Percentiles rank a stretch among this genome's conserved stretches.
phyloP scores from a whole-genome alignment of 768 basidiomycete species.

The Boletus huronensis region DNA sequence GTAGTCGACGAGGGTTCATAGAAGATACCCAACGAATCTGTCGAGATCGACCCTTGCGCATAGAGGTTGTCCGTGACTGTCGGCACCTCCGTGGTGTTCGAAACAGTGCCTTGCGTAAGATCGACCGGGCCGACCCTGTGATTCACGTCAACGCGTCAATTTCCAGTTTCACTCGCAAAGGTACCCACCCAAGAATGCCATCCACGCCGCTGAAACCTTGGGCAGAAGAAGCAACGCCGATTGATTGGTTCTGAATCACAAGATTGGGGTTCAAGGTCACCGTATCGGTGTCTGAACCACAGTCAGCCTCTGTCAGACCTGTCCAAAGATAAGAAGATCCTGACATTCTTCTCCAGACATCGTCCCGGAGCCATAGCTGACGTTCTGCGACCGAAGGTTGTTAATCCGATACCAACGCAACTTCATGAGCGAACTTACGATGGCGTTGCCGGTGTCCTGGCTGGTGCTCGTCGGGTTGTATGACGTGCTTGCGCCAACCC shows the following conservation, averaged over 20 bases:
- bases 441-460: conserved; percentile 36
- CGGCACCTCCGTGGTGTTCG: conserved; percentile 37
- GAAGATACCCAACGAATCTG: conserved; percentile 48
- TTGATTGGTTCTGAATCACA: conserved; percentile 45
- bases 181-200: conserved; percentile 47
- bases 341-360: conserved; percentile 53
- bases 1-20: conserved; percentile 45
- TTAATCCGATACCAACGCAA: not conserved
- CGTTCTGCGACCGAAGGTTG: conserved; percentile 32
- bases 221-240: conserved; percentile 44
- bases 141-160: not conserved
- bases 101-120: conserved; percentile 45
- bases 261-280: conserved; percentile 40
- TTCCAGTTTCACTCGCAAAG: too few relatives aligned
- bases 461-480: conserved; percentile 48
- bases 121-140: conserved; percentile 49
- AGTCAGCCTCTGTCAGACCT: not conserved
- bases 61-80: conserved; percentile 60
- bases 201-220: conserved; percentile 46
- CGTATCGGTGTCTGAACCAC: conserved; percentile 40
- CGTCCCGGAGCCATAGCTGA: conserved; percentile 52
- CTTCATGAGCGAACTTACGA: conserved; percentile 27
- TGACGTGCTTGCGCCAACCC: conserved; percentile 49
- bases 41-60: conserved; percentile 42
- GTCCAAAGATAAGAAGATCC: not conserved